phyloP scores from a whole-genome alignment of 2,329 filamentous ascomycete species.

The Trichoderma semiorbis region DNA sequence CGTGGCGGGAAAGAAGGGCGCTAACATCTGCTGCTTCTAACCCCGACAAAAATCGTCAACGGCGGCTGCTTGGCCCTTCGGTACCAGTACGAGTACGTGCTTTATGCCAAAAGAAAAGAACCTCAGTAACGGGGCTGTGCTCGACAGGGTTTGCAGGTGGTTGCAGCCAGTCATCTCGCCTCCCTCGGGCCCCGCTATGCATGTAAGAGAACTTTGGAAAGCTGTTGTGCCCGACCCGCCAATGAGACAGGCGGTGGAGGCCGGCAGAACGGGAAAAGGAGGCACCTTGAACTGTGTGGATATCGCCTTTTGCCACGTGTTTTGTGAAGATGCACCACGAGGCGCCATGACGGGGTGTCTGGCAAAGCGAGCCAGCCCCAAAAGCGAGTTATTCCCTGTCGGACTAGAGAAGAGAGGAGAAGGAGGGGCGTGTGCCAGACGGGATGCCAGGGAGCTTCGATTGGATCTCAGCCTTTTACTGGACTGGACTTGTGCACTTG shows the following conservation, averaged over 20 bases:
- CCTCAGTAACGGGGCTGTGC: neutral
- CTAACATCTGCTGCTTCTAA: neutral
- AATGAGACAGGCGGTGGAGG: neutral
- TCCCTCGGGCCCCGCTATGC: neutral
- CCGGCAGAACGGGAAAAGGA: neutral
- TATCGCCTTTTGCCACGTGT: conserved; percentile 30
- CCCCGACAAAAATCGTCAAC: neutral
- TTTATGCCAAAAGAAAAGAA: neutral
- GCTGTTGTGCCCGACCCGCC: neutral
- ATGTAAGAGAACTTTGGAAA: neutral
- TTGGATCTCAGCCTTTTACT: neutral
- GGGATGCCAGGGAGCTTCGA: neutral
- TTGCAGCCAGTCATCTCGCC: neutral
- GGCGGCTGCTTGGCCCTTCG: neutral
- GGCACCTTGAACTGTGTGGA: conserved; percentile 16
- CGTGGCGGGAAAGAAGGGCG: neutral
- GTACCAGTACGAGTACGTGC: neutral
- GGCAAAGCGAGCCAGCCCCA: neutral
- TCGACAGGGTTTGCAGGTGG: neutral
- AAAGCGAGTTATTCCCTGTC: conserved; percentile 5
- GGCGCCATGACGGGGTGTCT: neutral
- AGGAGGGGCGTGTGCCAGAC: neutral
- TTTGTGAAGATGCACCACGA: conserved; percentile 25
- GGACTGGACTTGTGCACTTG: neutral
- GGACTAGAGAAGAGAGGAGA: neutral